Base-by-base conservation (phyloP, 2,329 filamentous ascomycete genomes). In the Aspergillus nomiae region DNA sequence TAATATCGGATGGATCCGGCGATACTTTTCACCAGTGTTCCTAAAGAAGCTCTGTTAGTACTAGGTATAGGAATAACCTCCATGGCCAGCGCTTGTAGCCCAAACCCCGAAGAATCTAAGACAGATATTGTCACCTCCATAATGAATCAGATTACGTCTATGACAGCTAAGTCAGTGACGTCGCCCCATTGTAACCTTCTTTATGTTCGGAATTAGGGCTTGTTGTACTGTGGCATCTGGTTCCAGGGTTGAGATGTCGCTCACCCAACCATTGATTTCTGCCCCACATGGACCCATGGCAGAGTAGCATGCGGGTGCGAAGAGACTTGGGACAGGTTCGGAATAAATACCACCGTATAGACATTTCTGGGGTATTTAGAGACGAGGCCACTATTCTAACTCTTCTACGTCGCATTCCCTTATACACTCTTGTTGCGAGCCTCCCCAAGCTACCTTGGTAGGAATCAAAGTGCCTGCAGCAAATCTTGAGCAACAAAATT, bases 11-110 rank as follows among this genome's bases (percentile, higher is more conserved):
- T 3, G 12, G 10, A 21, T 26, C n/a, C 24, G 43, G 6, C 9
- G 12, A 46, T 14, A 24, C 24, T 3, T 24, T 24, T 11, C 21
- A 12, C 11, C 14, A 46, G n/a, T 11, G 6, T n/a, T 5, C 4
- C 5, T 11, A 6, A 24, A 24, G n/a, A 11, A 46, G 3, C 19
- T 0, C 1, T 24, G 9, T 0, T 14, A 46, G 10, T 4, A 10
- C 4, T 24, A 14, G 43, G 10, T n/a, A 7, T 46, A 21, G 19
- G 7, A 46, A 2, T 9, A 2, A 3, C 16, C 6, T 41, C 16
- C 7, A 19, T 2, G 2, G 0, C 12, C 12, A 0, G 1, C 16
- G 19, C 1, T 16, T 2, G 1, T 41, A 3, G 16, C 19, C 16
- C 19, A 6, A 19, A 19, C 19, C 19, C 5, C 19, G 12, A 19